These are phyloP conservation scores for Saccharomycopsis synnaedendra DNA, from an alignment of 805 yeast species.

Conservation along the genomic window DNA sequence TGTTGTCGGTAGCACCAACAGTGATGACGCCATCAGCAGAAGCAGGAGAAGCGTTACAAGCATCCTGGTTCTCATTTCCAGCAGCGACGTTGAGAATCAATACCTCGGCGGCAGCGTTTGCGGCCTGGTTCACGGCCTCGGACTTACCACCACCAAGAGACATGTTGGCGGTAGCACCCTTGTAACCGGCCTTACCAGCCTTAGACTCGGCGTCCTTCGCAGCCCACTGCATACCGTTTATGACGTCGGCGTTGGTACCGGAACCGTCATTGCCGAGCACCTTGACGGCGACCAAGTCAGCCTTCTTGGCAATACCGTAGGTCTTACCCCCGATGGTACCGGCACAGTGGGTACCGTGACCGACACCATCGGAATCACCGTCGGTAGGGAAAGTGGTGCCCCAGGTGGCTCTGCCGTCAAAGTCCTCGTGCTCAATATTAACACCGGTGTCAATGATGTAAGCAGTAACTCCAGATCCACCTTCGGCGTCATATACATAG, in stretches of 20 bases:
- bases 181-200: conserved; percentile 45
- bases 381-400: conserved; percentile 39
- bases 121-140: conserved; percentile 46
- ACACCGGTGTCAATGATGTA: conserved; percentile 47
- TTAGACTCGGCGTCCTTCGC: conserved; percentile 24
- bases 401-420: conserved; percentile 50
- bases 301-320: conserved; percentile 53
- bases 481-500: conserved; percentile 48
- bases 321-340: conserved; percentile 49
- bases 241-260: conserved; percentile 49
- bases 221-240: conserved; percentile 51
- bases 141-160: conserved; percentile 50
- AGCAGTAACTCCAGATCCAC: conserved; percentile 48
- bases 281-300: conserved; percentile 46
- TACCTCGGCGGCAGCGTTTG: conserved; percentile 39
- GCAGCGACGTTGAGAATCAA: conserved; percentile 56
- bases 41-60: conserved; percentile 51
- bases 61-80: conserved; percentile 50
- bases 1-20: conserved; percentile 36
- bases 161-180: conserved; percentile 56
- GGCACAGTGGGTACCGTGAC: conserved; percentile 60
- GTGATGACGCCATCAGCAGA: conserved; percentile 43
- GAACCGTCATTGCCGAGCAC: conserved; percentile 48
- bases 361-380: conserved; percentile 43
- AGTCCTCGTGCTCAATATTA: conserved; percentile 41